phyloP scores from a whole-genome alignment of 148 eudicot genomes.

The Amaranthus hypochondriacus region DNA sequence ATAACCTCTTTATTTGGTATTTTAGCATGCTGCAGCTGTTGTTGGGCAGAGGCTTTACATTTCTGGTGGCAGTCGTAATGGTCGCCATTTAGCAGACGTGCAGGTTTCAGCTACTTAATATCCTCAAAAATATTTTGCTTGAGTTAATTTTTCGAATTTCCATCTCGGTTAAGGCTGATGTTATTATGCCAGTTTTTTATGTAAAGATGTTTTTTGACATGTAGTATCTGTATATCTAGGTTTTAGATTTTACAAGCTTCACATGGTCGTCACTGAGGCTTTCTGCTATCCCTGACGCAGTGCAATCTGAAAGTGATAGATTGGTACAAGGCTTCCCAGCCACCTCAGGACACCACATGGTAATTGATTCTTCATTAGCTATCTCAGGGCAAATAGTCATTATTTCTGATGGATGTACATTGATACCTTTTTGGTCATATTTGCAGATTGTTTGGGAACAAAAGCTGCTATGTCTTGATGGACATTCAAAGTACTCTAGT shows the following conservation, averaged over 20 bases:
- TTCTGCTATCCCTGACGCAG: constrained; percentile 30
- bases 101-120: constrained; percentile 47
- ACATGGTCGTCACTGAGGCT: constrained; percentile 67
- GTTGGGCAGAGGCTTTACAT: constrained; percentile 60
- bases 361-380: constrained; percentile 18
- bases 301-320: constrained; percentile 33
- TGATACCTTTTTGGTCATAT: neutral
- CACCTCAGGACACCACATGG: constrained; percentile 86
- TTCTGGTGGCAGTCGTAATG: constrained; percentile 92
- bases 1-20: neutral
- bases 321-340: constrained; percentile 51
- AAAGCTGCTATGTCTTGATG: constrained; percentile 61
- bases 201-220: constrained; percentile 2
- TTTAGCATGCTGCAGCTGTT: constrained; percentile 78
- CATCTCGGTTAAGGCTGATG: neutral
- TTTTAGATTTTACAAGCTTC: constrained; percentile 65
- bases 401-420: neutral
- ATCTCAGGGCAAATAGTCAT: neutral
- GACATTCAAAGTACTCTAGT: constrained; percentile 51
- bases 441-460: constrained; percentile 74
- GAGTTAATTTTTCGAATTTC: neutral
- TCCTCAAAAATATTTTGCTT: neutral
- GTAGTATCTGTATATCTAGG: constrained; percentile 37
- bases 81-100: constrained; percentile 78
- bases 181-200: neutral